Percentiles rank a stretch among this genome's conserved stretches.
These are phyloP conservation scores for Petunia secreta DNA, from an alignment of 257 asterid species.

Conservation along the genomic window DNA sequence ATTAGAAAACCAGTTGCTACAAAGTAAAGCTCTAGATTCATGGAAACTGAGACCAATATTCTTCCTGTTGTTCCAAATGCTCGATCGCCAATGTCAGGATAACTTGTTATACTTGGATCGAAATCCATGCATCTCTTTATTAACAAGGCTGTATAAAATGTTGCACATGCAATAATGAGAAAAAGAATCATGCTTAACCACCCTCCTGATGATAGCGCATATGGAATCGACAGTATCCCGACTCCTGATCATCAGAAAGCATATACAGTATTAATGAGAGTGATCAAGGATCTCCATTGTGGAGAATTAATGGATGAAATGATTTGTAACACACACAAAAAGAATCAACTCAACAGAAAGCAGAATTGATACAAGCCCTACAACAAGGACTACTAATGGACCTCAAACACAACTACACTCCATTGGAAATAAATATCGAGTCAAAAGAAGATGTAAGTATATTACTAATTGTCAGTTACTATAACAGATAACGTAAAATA, in stretches of 20 bases:
- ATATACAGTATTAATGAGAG: too few species aligned
- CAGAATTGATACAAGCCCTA: too few species aligned
- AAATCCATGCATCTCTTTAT: slow-evolving; percentile 79
- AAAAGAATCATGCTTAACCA: slow-evolving; percentile 39
- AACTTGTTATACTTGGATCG: slow-evolving; percentile 58
- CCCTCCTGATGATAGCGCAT: slow-evolving; percentile 78
- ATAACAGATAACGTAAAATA: too few species aligned
- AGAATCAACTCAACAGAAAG: too few species aligned
- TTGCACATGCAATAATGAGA: slow-evolving; percentile 60
- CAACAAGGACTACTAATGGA: too few species aligned
- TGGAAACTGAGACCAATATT: slow-evolving; percentile 55
- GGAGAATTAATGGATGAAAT: too few species aligned
- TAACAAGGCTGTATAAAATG: slow-evolving; percentile 69
- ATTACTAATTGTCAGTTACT: too few species aligned
- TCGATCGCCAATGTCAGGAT: slow-evolving; percentile 72
- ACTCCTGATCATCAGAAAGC: slow-evolving; percentile 52
- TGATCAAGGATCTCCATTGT: too few species aligned
- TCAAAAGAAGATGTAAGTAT: too few species aligned
- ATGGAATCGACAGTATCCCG: slow-evolving; percentile 79
- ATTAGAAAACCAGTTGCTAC: slow-evolving; percentile 90
- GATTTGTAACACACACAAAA: too few species aligned
- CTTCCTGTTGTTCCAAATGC: slow-evolving; percentile 77
- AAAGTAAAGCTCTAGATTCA: slow-evolving; percentile 71
- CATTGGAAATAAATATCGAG: too few species aligned
- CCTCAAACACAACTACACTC: too few species aligned